phyloP scores from a whole-genome alignment of 2,329 filamentous ascomycete genomes.

The Penicillium capsulatum region DNA sequence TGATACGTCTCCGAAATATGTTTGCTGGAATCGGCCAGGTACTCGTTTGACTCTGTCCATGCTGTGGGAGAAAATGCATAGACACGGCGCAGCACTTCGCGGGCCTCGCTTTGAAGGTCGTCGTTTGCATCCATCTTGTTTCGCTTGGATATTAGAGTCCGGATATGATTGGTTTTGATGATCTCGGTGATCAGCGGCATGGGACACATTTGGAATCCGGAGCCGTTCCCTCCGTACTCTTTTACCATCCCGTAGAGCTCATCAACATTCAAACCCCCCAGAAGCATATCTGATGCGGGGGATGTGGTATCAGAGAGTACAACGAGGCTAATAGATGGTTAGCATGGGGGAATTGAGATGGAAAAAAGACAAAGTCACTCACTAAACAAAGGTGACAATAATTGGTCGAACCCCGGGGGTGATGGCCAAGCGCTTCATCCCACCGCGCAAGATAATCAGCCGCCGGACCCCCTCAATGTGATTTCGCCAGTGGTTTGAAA shows the following conservation, averaged over 20 bases:
- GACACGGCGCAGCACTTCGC: constrained; percentile 16
- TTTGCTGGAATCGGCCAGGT: constrained; percentile 9
- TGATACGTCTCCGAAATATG: constrained; percentile 30
- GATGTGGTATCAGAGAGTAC: constrained; percentile 39
- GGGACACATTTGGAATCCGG: constrained; percentile 32
- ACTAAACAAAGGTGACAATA: constrained; percentile 28
- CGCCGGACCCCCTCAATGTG: constrained; percentile 35
- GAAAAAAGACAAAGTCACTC: constrained; percentile 16
- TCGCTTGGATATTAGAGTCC: constrained; percentile 15
- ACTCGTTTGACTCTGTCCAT: constrained; percentile 31
- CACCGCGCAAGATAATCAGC: constrained; percentile 34
- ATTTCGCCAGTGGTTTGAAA: constrained; percentile 32
- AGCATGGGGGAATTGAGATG: not conserved
- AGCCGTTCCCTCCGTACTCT: constrained; percentile 14
- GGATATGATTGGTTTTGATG: constrained; percentile 37
- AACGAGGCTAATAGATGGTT: constrained; percentile 19
- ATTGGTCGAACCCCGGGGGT: constrained; percentile 20
- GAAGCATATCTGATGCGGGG: constrained; percentile 31
- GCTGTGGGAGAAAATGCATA: constrained; percentile 26
- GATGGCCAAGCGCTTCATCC: constrained; percentile 21
- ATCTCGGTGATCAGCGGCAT: constrained; percentile 31
- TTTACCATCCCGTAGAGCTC: constrained; percentile 25
- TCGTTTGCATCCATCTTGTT: too few relatives aligned
- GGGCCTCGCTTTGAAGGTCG: not conserved
- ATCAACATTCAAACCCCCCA: constrained; percentile 22